Evolutionary conservation across 768 basidiomycete species (phyloP).

Genomic region (Leucosporidium scottii): DNA sequence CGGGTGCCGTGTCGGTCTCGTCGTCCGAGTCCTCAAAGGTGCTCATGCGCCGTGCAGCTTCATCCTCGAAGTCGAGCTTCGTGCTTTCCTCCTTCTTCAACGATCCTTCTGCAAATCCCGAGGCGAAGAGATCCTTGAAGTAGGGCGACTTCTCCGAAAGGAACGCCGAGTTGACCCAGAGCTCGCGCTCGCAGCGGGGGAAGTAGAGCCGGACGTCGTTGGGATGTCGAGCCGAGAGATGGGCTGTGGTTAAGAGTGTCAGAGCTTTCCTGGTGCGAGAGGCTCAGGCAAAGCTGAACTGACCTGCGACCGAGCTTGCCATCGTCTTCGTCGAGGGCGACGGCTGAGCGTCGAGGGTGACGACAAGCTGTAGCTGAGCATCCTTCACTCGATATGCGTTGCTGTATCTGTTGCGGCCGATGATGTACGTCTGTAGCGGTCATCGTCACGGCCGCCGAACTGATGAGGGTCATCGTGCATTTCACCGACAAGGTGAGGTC

Average conservation of each 20-base stretch:
- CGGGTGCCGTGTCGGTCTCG: background rate
- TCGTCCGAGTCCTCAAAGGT: background rate
- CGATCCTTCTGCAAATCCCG: background rate
- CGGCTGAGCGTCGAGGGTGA: too few species aligned
- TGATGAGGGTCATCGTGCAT: conserved; percentile 14
- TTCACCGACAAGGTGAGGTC: conserved; percentile 8
- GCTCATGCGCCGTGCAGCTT: background rate
- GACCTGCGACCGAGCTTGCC: too few species aligned
- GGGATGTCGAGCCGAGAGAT: background rate
- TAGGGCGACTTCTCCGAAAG: background rate
- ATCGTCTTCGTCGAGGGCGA: too few species aligned
- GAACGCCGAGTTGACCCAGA: conserved; percentile 1
- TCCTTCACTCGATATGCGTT: too few species aligned
- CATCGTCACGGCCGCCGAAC: conserved; percentile 12
- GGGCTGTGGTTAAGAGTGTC: background rate
- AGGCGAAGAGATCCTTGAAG: conserved; percentile 1
- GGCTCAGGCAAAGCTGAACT: too few species aligned
- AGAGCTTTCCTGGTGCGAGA: too few species aligned
- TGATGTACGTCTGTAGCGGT: conserved; percentile 7
- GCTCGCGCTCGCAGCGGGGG: background rate
- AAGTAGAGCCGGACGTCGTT: conserved; percentile 6
- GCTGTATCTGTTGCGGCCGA: too few species aligned
- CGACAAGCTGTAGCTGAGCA: too few species aligned
- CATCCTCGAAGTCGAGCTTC: background rate
- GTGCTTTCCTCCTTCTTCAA: background rate